Evolutionary conservation across 1,139 yeast genomes (phyloP).

Genomic region (Geotrichum candidum): DNA sequence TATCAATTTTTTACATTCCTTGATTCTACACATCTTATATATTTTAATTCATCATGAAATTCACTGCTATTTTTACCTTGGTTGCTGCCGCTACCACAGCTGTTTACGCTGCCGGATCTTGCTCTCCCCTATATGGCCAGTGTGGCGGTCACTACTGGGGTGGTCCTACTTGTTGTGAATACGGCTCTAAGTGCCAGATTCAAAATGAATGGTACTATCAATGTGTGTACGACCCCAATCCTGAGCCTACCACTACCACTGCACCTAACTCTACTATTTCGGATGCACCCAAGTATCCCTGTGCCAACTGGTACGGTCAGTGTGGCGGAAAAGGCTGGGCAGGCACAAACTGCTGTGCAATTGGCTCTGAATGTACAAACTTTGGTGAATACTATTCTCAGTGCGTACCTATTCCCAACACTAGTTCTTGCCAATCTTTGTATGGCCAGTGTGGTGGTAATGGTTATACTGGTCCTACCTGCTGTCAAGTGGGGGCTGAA

Average conservation of each 20-base stretch:
- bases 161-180: conserved; percentile 17
- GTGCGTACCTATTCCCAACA: conserved; percentile 11
- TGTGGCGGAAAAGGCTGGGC: conserved; percentile 18
- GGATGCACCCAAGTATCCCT: conserved; percentile 1
- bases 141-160: conserved; percentile 16
- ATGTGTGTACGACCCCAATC: conserved; percentile 11
- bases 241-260: not conserved
- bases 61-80: not conserved
- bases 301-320: conserved; percentile 17
- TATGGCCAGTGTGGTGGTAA: conserved; percentile 17
- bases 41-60: not conserved
- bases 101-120: not conserved
- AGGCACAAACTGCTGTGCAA: conserved; percentile 16
- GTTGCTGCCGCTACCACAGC: not conserved
- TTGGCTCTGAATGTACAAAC: conserved; percentile 10
- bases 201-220: conserved; percentile 15
- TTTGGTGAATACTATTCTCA: conserved; percentile 9
- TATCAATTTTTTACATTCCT: not conserved
- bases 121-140: conserved; percentile 14
- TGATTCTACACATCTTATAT: not conserved
- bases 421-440: not conserved
- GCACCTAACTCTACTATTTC: not conserved
- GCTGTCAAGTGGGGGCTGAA: conserved; percentile 16
- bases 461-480: conserved; percentile 12
- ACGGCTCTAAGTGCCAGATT: conserved; percentile 11